Conservation (phyloP, 2,329 filamentous ascomycete genomes). For the Didymella pinodella region DNA sequence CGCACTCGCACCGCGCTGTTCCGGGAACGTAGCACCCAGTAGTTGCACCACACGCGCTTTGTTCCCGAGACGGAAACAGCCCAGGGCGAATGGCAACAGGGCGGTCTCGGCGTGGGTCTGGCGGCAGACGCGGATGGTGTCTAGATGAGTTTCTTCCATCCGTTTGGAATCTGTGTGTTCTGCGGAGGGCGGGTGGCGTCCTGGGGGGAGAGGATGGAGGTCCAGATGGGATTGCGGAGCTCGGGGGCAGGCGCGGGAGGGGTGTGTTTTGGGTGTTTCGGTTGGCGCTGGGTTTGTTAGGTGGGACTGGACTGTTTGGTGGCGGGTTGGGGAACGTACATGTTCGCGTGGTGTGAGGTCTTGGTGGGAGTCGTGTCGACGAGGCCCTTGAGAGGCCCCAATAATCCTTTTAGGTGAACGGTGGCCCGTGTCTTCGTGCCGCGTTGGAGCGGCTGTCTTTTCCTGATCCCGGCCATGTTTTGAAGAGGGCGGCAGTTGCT, state of each 20-base stretch:
- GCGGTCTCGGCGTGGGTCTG: neutral
- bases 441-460: neutral
- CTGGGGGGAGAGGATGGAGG: slow-evolving; percentile 7
- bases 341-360: neutral
- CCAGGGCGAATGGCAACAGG: neutral
- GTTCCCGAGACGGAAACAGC: neutral
- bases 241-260: slow-evolving; percentile 26
- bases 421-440: neutral
- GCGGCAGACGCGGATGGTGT: neutral
- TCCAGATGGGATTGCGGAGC: slow-evolving; percentile 27
- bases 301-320: neutral
- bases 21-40: neutral
- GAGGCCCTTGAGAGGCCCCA: neutral
- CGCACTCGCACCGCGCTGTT: neutral
- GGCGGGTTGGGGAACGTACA: neutral
- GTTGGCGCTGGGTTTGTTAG: neutral
- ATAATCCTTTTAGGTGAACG: neutral
- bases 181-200: neutral
- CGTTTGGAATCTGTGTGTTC: neutral
- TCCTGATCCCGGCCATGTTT: neutral
- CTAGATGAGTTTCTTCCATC: neutral
- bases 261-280: slow-evolving; percentile 7
- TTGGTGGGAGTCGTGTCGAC: neutral
- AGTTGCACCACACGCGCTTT: neutral
- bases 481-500: neutral